Percentiles rank a stretch among this genome's conserved stretches.
Conservation (phyloP, 1,284 basidiomycete genomes). For the Meripilus lineatus region DNA sequence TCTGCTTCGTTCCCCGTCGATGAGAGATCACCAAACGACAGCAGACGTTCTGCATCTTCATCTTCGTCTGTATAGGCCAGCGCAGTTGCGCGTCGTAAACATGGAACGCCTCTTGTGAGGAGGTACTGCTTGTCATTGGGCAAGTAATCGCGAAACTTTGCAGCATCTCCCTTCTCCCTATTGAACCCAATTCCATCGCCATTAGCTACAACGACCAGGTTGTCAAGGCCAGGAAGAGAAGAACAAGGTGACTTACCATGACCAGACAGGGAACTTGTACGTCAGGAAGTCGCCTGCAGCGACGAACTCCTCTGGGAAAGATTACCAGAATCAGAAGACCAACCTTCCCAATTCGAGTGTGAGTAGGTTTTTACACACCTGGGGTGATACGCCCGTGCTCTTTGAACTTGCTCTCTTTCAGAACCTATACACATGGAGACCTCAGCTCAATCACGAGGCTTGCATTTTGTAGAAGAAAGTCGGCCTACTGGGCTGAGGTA, state of each 20-base stretch:
- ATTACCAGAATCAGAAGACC: slow-evolving; percentile 18
- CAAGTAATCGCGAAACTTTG: slow-evolving; percentile 86
- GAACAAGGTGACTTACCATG: slow-evolving; percentile 59
- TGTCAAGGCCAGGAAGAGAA: not conserved
- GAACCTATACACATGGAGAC: slow-evolving; percentile 53
- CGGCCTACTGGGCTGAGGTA: slow-evolving; percentile 86
- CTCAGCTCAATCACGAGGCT: slow-evolving; percentile 12
- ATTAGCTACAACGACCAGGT: no score
- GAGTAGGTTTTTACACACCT: slow-evolving; percentile 47
- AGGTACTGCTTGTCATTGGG: slow-evolving; percentile 96
- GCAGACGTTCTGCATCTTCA: slow-evolving; percentile 88
- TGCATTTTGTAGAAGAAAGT: slow-evolving; percentile 12
- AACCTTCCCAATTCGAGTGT: not conserved
- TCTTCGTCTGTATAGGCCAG: slow-evolving; percentile 93
- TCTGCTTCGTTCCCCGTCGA: slow-evolving; percentile 55
- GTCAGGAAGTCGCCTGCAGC: slow-evolving; percentile 91
- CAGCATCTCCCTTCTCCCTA: slow-evolving; percentile 87
- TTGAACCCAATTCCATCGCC: not conserved
- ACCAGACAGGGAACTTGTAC: slow-evolving; percentile 96
- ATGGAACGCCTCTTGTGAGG: slow-evolving; percentile 89
- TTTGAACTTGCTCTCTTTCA: slow-evolving; percentile 98
- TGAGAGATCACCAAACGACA: slow-evolving; percentile 68
- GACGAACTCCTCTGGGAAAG: slow-evolving; percentile 82
- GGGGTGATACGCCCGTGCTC: slow-evolving; percentile 97
- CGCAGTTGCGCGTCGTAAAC: slow-evolving; percentile 85